A percentile compares a stretch with the other conserved stretches of the same genome.
phyloP scores from a whole-genome alignment of 108 stramenopile species.

The Fragilariopsis cylindrus region DNA sequence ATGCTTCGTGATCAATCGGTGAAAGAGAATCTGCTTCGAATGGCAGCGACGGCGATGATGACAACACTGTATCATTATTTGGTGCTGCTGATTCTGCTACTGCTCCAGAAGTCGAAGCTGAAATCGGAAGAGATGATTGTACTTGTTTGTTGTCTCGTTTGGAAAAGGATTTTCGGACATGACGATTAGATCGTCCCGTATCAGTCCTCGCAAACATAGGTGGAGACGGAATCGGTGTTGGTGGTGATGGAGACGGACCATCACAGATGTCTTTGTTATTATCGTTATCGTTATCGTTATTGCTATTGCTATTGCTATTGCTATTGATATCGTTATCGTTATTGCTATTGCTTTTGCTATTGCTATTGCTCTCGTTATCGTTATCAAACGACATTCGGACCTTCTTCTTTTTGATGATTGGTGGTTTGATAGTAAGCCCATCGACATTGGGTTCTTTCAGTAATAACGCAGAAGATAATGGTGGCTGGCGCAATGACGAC shows the following conservation, averaged over 20 bases:
- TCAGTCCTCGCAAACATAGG: conserved; percentile 3
- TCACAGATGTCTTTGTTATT: background rate
- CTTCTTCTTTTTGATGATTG: background rate
- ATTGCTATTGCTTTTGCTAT: too few relatives aligned
- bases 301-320: too few relatives aligned
- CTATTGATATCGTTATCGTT: too few relatives aligned
- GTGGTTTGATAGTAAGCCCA: background rate
- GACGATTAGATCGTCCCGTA: background rate
- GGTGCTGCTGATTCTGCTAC: too few relatives aligned
- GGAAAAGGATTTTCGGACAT: conserved; percentile 2
- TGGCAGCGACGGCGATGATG: background rate
- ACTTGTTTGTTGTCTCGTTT: background rate
- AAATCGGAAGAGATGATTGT: background rate
- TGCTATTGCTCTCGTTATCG: too few relatives aligned
- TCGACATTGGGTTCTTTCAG: too few relatives aligned
- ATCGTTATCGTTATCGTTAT: too few relatives aligned
- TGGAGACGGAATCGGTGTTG: background rate
- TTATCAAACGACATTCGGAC: background rate
- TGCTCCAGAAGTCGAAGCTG: background rate
- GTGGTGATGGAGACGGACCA: background rate
- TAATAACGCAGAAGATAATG: too few relatives aligned
- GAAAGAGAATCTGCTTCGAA: conserved; percentile 1
- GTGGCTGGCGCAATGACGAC: too few relatives aligned
- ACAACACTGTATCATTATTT: too few relatives aligned
- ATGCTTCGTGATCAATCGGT: conserved; percentile 11